Evolutionary conservation across 345 rosid species (phyloP).

Genomic region (Lepidium sativum): DNA sequence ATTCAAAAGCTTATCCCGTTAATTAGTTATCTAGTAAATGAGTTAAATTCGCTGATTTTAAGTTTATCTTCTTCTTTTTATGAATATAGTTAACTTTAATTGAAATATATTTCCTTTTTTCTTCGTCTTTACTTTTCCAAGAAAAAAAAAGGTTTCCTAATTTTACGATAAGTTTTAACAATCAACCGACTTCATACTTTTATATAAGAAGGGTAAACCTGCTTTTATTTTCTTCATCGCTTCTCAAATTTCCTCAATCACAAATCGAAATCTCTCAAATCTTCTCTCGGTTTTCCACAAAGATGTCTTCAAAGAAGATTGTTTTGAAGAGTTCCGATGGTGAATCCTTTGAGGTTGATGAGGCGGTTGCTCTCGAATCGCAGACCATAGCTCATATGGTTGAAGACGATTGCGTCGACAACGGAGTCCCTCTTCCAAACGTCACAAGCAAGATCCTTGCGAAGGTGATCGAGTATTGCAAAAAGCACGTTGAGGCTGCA

Average conservation of each 20-base stretch:
- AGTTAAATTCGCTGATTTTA: too few relatives aligned
- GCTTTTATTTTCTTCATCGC: background rate
- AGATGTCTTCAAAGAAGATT: conserved; percentile 40
- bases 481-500: conserved; percentile 51
- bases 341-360: conserved; percentile 54
- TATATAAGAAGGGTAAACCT: background rate
- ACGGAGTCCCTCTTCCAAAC: conserved; percentile 57
- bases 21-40: too few relatives aligned
- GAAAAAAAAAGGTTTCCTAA: background rate
- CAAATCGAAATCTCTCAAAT: background rate
- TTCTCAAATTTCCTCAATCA: background rate
- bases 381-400: conserved; percentile 59
- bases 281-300: background rate
- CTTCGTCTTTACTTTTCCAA: background rate
- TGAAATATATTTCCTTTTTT: too few relatives aligned
- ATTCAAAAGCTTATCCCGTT: too few relatives aligned
- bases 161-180: background rate
- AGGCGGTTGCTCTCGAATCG: conserved; percentile 56
- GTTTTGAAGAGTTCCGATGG: conserved; percentile 57
- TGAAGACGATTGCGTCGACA: conserved; percentile 57
- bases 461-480: conserved; percentile 73
- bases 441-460: conserved; percentile 71
- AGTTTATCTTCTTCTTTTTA: too few relatives aligned
- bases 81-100: too few relatives aligned
- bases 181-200: background rate